phyloP scores from a whole-genome alignment of 345 rosid species.

The Salix viminalis region DNA sequence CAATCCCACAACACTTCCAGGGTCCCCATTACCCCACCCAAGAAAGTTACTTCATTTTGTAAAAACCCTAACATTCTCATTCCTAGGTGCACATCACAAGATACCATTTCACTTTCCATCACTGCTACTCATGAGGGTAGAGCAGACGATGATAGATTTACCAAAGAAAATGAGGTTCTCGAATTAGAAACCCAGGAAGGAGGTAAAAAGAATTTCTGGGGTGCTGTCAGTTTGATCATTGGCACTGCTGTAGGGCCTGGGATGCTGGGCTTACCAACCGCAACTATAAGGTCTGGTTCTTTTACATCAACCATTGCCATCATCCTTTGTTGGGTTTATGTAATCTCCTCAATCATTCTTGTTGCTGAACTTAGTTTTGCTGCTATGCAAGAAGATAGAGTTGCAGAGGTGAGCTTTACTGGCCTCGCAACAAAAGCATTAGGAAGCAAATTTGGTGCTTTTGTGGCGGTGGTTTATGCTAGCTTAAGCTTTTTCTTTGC shows the following conservation, averaged over 20 bases:
- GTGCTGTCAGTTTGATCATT: conserved; percentile 79
- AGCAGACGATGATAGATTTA: too few relatives aligned
- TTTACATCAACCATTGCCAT: conserved; percentile 60
- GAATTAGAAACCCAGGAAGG: conserved; percentile 5
- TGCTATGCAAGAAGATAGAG: conserved; percentile 79
- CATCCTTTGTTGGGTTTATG: conserved; percentile 79
- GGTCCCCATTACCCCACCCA: not conserved
- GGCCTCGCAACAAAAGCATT: conserved; percentile 72
- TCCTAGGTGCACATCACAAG: conserved; percentile 5
- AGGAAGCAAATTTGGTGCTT: conserved; percentile 59
- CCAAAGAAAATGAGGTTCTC: not conserved
- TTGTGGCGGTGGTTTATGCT: conserved; percentile 73
- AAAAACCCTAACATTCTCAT: not conserved
- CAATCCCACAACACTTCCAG: not conserved
- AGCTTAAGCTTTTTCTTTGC: conserved; percentile 75
- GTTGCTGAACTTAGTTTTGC: conserved; percentile 86
- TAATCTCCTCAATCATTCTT: conserved; percentile 71
- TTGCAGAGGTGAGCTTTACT: conserved; percentile 82
- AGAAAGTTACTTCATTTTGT: not conserved
- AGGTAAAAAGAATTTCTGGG: conserved; percentile 70
- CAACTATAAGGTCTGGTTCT: conserved; percentile 73
- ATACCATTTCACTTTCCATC: not conserved
- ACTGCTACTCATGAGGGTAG: not conserved
- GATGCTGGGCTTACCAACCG: conserved; percentile 82
- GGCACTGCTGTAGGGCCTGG: conserved; percentile 97